phyloP scores from a whole-genome alignment of 768 basidiomycete species.

The Tylopilus sp. region DNA sequence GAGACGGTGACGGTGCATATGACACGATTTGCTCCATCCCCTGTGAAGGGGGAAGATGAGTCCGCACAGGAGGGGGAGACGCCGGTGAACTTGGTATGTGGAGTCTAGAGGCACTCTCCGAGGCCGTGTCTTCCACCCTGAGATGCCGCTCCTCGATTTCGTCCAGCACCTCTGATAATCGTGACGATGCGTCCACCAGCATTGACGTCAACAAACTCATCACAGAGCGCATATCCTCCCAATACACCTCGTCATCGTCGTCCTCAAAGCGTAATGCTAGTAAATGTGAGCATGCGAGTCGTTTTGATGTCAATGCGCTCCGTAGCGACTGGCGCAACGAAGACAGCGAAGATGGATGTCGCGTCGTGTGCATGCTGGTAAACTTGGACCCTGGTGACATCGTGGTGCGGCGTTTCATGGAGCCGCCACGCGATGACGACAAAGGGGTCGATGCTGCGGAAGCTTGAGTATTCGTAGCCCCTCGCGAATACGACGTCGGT shows the following conservation, averaged over 20 bases:
- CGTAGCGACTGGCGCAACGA: conserved; percentile 60
- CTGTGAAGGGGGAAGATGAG: conserved; percentile 13
- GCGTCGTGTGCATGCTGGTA: conserved; percentile 53
- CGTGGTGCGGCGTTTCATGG: conserved; percentile 25
- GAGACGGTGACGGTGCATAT: conserved; percentile 74
- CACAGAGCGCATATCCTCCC: conserved; percentile 80
- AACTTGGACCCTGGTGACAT: conserved; percentile 54
- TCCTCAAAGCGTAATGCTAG: conserved; percentile 75
- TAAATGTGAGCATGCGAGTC: conserved; percentile 77
- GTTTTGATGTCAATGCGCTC: conserved; percentile 64
- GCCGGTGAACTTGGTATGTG: conserved; percentile 15
- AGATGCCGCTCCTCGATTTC: conserved; percentile 52
- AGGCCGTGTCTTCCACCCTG: conserved; percentile 45
- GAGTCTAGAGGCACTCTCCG: conserved; percentile 11
- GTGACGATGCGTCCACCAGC: conserved; percentile 59
- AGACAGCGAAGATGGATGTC: conserved; percentile 67
- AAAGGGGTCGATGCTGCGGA: conserved; percentile 19
- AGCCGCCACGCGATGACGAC: conserved; percentile 12
- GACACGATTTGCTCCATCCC: conserved; percentile 30
- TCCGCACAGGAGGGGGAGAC: conserved; percentile 15
- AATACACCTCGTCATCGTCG: conserved; percentile 72
- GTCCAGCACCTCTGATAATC: conserved; percentile 61
- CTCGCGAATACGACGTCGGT: conserved; percentile 46
- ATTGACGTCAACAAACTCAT: conserved; percentile 67
- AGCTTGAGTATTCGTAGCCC: conserved; percentile 51